A percentile compares a stretch with the other conserved stretches of the same genome.
phyloP scores from a whole-genome alignment of 2,329 filamentous ascomycete species.

The Bipolaris victoriae region DNA sequence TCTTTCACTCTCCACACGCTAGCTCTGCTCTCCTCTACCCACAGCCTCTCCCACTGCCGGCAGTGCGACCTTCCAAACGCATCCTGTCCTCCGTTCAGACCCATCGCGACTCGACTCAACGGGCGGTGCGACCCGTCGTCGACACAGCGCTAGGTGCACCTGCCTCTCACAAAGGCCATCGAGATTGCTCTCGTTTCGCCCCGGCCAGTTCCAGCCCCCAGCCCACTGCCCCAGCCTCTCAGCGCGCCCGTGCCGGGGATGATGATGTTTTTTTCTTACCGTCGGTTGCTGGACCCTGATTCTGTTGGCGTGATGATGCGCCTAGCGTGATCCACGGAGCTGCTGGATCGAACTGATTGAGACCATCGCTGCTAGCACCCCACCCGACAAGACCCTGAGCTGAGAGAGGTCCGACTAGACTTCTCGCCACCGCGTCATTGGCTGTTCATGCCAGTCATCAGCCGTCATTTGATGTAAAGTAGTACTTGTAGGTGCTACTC shows the following conservation, averaged over 20 bases:
- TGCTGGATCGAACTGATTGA: constrained; percentile 22
- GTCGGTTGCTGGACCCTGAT: constrained; percentile 16
- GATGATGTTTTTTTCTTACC: constrained; percentile 10
- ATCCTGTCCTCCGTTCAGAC: background rate
- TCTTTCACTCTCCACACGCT: too few species aligned
- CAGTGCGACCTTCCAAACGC: constrained; percentile 2
- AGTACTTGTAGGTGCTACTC: too few species aligned
- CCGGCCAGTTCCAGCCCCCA: background rate
- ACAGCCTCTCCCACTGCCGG: too few species aligned
- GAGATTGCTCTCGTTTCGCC: constrained; percentile 12
- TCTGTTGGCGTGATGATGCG: constrained; percentile 8
- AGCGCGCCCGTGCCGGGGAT: background rate
- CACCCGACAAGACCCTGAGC: constrained; percentile 18
- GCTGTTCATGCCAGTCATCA: constrained; percentile 18
- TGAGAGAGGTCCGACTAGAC: background rate
- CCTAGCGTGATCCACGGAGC: background rate
- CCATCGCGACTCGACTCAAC: background rate
- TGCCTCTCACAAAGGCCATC: constrained; percentile 4
- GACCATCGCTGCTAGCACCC: constrained; percentile 26
- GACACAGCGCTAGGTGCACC: background rate
- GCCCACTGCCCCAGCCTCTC: background rate
- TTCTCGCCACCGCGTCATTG: constrained; percentile 9
- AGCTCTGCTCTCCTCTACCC: too few species aligned
- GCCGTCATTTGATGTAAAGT: background rate
- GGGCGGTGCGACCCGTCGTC: constrained; percentile 17